A percentile compares a stretch with the other conserved stretches of the same genome.
Conservation (phyloP, 2,329 filamentous ascomycete genomes). For the Magnaporthiopsis incrustans region DNA sequence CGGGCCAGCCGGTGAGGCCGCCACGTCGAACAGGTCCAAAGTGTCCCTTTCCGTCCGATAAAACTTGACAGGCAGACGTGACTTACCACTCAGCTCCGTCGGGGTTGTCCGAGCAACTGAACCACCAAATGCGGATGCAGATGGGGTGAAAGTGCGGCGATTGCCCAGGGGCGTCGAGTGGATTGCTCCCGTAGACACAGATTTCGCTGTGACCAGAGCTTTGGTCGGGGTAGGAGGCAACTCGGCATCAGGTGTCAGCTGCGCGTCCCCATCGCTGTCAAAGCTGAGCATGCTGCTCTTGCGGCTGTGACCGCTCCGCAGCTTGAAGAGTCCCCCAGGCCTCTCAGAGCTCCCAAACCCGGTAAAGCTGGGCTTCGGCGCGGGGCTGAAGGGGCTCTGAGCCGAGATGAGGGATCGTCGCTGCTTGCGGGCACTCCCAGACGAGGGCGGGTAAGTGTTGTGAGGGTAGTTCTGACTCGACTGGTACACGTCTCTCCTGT, state of each 20-base stretch:
- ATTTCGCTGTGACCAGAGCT: constrained; percentile 29
- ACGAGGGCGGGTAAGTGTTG: constrained; percentile 53
- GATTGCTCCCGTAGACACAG: constrained; percentile 7
- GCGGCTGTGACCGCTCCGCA: constrained; percentile 36
- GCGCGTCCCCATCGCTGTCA: constrained; percentile 57
- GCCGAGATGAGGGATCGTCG: constrained; percentile 69
- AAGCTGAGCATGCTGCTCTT: constrained; percentile 70
- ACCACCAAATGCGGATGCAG: constrained; percentile 31
- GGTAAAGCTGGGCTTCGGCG: constrained; percentile 36
- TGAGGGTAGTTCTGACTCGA: constrained; percentile 43
- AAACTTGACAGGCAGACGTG: constrained; percentile 15
- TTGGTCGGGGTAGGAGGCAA: constrained; percentile 94
- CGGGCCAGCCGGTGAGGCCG: not conserved
- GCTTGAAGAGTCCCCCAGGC: constrained; percentile 60
- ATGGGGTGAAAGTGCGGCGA: constrained; percentile 21
- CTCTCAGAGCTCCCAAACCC: constrained; percentile 48
- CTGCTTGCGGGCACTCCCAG: constrained; percentile 51
- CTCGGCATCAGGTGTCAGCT: constrained; percentile 49
- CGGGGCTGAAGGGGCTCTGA: constrained; percentile 66
- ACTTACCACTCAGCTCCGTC: constrained; percentile 34
- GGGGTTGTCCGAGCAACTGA: constrained; percentile 16
- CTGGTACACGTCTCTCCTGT: constrained; percentile 26
- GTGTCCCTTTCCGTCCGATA: not conserved
- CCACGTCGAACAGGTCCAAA: not conserved
- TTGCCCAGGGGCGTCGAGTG: constrained; percentile 14